Conservation (phyloP, 2,329 filamentous ascomycete species). For the Cercospora brassicicola region DNA sequence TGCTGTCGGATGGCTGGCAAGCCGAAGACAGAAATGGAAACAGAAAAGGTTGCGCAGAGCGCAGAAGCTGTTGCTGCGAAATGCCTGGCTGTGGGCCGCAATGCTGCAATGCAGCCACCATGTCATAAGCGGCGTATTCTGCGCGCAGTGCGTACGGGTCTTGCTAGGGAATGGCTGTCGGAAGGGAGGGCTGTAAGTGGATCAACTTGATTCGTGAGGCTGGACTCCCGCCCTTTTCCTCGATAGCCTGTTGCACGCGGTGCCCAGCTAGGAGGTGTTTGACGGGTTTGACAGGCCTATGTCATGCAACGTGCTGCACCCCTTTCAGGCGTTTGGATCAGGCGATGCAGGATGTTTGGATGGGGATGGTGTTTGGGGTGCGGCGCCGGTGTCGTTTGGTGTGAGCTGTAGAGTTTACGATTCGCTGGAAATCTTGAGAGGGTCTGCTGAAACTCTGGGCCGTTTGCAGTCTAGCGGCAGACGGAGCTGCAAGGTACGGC, state of each 20-base stretch:
- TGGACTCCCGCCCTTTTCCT: background rate
- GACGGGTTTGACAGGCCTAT: background rate
- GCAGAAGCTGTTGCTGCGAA: background rate
- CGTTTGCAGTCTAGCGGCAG: background rate
- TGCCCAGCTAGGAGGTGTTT: background rate
- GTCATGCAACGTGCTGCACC: background rate
- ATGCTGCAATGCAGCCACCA: background rate
- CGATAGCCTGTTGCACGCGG: background rate
- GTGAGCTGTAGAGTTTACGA: background rate
- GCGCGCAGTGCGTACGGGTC: background rate
- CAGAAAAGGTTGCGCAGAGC: background rate
- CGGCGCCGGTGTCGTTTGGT: conserved; percentile 1
- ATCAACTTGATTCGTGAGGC: background rate
- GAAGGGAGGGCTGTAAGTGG: background rate
- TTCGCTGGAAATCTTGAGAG: background rate
- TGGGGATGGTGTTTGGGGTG: background rate
- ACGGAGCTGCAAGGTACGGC: conserved; percentile 2
- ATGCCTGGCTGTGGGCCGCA: background rate
- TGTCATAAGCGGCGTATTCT: background rate
- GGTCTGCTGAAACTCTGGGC: conserved; percentile 1
- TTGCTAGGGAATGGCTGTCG: background rate
- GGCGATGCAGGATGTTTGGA: conserved; percentile 4
- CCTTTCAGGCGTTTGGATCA: conserved; percentile 1
- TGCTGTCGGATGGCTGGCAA: background rate
- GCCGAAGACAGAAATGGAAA: background rate